Base-by-base conservation (phyloP, 2,329 filamentous ascomycete species). In the Lecanicillium sp. region DNA sequence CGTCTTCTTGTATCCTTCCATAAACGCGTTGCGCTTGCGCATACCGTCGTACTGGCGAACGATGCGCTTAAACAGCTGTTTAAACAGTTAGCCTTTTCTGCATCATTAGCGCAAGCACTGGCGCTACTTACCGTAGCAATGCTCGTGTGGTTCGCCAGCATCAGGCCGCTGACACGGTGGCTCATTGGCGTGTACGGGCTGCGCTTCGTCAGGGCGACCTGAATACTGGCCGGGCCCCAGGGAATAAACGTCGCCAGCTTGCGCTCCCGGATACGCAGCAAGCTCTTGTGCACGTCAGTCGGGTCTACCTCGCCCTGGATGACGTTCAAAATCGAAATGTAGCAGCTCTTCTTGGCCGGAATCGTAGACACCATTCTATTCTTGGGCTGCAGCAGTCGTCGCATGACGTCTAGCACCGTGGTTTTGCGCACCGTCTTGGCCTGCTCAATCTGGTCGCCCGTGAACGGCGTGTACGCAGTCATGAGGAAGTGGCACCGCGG, bases 281-380 rank as follows among this genome's bases (percentile, higher is more conserved):
- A 71, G 48, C 90, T 97, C 75, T 98, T 98, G 71, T 98, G 92
- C 41, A 98, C 87, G 62, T 98, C 94, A 3, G 90, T 97, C 8
- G 92, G 90, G 58, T 98, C 94, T 29, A 94, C 92, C 61, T 98
- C 92, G 54, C 92, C 92, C 69, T 97, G 92, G 53, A 98, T 98
- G 53, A 98, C 95, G 62, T 98, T 97, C 46, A 98, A 72, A 51
- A 98, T 97, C 34, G 88, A 95, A 56, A 98, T 97, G 68, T 98
- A 98, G 69, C 92, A 98, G 66, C 88, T 96, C 68, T 87, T 94
- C 69, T 97, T 97, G 53, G 84, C 86, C 2, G 90, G 89, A 41
- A 88, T 84, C 17, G 92, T 95, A 17, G 89, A 95, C 33, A 98
- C 92, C 92, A 98, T 98, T 58, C 94, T 82, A 64, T 98, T 98